Evolutionary conservation across 1,284 basidiomycete species (phyloP).

Genomic region (Puccinia novopanici): DNA sequence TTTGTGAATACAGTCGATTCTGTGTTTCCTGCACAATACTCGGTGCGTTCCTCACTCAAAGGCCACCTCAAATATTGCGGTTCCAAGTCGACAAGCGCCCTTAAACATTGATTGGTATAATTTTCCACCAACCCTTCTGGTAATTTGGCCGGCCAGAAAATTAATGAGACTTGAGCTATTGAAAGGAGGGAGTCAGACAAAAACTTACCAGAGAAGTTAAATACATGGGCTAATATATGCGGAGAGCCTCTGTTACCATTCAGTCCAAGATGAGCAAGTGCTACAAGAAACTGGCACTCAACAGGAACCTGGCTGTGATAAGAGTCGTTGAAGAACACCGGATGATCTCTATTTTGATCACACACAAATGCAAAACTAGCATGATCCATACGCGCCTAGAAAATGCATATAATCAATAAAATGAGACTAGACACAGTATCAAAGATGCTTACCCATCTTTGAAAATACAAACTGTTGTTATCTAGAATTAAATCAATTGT

Average conservation of each 20-base stretch:
- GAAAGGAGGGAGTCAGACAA: not conserved
- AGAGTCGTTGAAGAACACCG: not conserved
- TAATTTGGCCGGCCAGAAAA: too few relatives aligned
- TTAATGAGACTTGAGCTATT: too few relatives aligned
- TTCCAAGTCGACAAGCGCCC: not conserved
- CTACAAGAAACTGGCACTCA: not conserved
- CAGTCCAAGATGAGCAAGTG: not conserved
- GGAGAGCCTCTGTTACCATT: not conserved
- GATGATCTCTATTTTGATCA: not conserved
- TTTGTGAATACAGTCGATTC: not conserved
- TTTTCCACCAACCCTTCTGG: slow-evolving; percentile 7
- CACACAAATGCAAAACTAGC: not conserved
- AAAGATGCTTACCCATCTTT: not conserved
- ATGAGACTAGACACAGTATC: too few relatives aligned
- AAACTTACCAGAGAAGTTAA: not conserved
- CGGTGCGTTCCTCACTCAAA: too few relatives aligned
- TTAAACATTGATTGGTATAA: not conserved
- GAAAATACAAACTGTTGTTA: too few relatives aligned
- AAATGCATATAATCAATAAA: not conserved
- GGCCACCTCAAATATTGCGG: not conserved
- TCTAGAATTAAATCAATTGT: too few relatives aligned
- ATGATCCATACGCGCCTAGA: not conserved
- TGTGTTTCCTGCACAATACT: too few relatives aligned
- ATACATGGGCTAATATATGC: not conserved
- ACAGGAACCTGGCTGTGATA: not conserved